Base-by-base conservation (phyloP, 352 stramenopile species). In the Albugo candida region DNA sequence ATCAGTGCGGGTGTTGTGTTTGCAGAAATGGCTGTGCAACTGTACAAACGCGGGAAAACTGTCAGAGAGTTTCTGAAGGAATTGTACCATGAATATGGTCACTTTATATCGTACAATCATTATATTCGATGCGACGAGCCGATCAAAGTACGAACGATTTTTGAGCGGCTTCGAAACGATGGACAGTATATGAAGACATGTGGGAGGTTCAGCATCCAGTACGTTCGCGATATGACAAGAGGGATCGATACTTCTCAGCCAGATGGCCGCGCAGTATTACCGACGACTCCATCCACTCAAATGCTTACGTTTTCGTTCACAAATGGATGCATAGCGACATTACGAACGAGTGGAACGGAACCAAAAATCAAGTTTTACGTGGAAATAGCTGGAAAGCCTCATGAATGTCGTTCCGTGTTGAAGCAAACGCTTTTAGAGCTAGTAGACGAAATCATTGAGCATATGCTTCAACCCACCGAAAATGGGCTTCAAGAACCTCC, bases 281-380 rank as follows among this genome's bases (percentile, higher is more conserved):
- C 94, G 0, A 83, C 89, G 13, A 95, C 81, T 52, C 66, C 70
- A 34, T 86, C 85, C 38, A 94, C 69, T 31, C 86, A 96, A 44
- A 98, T 98, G 94, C 95, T 99, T 60, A 97, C 92, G 21, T 95
- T 97, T 63, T 74, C 70, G 34, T 98, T 99, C 54, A 63, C 54
- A 17, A 98, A 98, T 66, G 93, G 94, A 45, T 95, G 83, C 56
- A 85, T 97, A 39, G 82, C 91, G 16, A 97, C 96, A 46, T 80
- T 99, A 48, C 83, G 94, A 52, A 97, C 92, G 34, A 98, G 91
- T 60, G 95, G 95, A 16, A 99, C 95, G 12, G 95, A 99, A 62
- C 95, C 95, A 17, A 99, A 99, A 66, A 94, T 99, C 52, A 99
- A 99, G 67, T 98, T 97, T 60, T 99, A 99, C 61, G 82, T 97